Evolutionary conservation across 2,329 filamentous ascomycete species (phyloP), one percentile per base, ranked within the genome.

Genomic region (Fusarium sarcochroum): DNA sequence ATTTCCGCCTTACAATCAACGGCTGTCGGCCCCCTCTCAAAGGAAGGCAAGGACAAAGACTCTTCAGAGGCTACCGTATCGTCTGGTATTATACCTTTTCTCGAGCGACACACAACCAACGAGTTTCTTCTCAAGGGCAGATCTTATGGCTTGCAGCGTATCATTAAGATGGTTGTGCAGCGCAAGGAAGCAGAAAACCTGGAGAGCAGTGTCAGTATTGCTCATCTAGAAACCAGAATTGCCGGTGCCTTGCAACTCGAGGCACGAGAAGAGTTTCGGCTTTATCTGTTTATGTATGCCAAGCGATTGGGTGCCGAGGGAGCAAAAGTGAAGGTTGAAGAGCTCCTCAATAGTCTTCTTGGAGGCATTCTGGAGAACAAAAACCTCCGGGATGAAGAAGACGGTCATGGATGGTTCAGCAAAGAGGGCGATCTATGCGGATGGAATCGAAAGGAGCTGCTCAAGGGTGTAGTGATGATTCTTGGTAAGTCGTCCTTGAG

Each of bases 211-310:
- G 92, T 98, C 48, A 97, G 93, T 55, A 94, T 99, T 67, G 95
- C 94, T 8, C 96, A 99, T 81, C 83, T 99, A 14, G 96, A 99
- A 79, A 98, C 98, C 75, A 89, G 97, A 38, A 90, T 99, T 45
- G 95, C 96, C 4, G 97, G 93, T 6, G 93, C 96, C 1, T 82
- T 97, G 76, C 91, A 93, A 62, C 83, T 99, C 1, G 93, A 91
- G 5, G 91, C 96, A 0, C 91, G 90, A 72, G 94, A 98, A 60
- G 96, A 99, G 77, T 99, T 98, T 81, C 89, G 93, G 58, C 85
- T 97, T 2, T 98, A 98, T 75, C 83, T 99, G n/a, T 91, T 94
- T 75, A 98, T 98, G 94, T 99, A 99, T 75, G 95, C 94, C 5
- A 98, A 98, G 82, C 90, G 96, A 1, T 87, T 99, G 7, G 96